Evolutionary conservation across 805 yeast genomes (phyloP).

Genomic region (Candida easanensis): DNA sequence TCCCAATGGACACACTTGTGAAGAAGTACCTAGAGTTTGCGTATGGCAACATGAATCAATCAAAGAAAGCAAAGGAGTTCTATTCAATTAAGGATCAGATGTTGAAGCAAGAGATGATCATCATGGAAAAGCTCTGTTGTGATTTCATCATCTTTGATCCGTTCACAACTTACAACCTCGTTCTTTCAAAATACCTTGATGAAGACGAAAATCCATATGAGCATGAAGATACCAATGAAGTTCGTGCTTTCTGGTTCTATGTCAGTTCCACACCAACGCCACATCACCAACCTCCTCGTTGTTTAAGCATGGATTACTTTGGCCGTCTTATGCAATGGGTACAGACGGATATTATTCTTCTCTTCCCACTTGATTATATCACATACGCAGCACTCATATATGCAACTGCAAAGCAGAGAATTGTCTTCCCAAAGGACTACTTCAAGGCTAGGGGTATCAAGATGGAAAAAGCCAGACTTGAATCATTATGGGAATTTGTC

Average conservation of each 20-base stretch:
- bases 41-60: too few relatives aligned
- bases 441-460: conserved; percentile 4
- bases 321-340: conserved; percentile 6
- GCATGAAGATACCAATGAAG: neutral
- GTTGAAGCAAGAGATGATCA: conserved; percentile 14
- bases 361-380: conserved; percentile 13
- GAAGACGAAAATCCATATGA: conserved; percentile 8
- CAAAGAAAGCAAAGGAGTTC: conserved; percentile 6
- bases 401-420: conserved; percentile 1
- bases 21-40: neutral
- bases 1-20: conserved; percentile 5
- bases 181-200: neutral
- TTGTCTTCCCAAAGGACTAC: conserved; percentile 16
- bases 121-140: conserved; percentile 26
- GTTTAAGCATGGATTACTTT: too few relatives aligned
- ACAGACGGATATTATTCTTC: conserved; percentile 16
- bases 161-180: neutral
- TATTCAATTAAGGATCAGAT: conserved; percentile 20
- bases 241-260: conserved; percentile 6
- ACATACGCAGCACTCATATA: conserved; percentile 9
- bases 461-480: neutral
- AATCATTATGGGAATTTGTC: conserved; percentile 2
- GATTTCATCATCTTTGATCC: conserved; percentile 24
- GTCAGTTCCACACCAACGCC: neutral
- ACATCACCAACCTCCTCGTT: too few relatives aligned